phyloP scores from a whole-genome alignment of 2,329 filamentous ascomycete species.

The Thyridium curvatum region DNA sequence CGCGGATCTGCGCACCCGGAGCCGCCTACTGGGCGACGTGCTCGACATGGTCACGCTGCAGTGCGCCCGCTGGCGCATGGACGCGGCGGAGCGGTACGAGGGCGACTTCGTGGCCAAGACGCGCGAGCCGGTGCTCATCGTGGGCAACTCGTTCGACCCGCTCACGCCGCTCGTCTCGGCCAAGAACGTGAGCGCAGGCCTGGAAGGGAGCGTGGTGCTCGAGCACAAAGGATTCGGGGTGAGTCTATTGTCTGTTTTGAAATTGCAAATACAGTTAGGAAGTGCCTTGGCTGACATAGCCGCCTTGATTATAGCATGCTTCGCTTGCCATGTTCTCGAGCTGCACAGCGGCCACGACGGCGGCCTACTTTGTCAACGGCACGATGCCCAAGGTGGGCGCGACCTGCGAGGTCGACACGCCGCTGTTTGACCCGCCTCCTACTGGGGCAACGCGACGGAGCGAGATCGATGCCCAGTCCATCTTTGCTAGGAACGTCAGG shows the following conservation, averaged over 20 bases:
- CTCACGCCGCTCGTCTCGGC: slow-evolving; percentile 21
- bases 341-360: slow-evolving; percentile 19
- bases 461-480: no score
- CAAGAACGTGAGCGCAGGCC: slow-evolving; percentile 15
- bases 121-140: slow-evolving; percentile 16
- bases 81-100: slow-evolving; percentile 16
- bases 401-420: slow-evolving; percentile 17
- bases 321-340: slow-evolving; percentile 15
- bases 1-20: slow-evolving; percentile 8
- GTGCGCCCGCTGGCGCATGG: slow-evolving; percentile 20
- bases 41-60: slow-evolving; percentile 7
- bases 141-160: slow-evolving; percentile 20
- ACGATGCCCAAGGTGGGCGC: slow-evolving; percentile 22
- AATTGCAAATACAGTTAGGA: background rate
- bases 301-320: slow-evolving; percentile 1
- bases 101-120: slow-evolving; percentile 16
- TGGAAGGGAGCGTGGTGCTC: slow-evolving; percentile 19
- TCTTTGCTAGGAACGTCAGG: no score
- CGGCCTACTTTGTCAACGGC: slow-evolving; percentile 25
- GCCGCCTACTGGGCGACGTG: slow-evolving; percentile 10
- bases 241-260: slow-evolving; percentile 3
- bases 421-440: background rate
- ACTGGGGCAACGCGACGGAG: no score
- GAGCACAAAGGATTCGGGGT: slow-evolving; percentile 16
- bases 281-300: background rate